Evolutionary conservation across 805 yeast species (phyloP), one percentile per base, ranked within the genome.

Genomic region (Pachysolen tannophilus): DNA sequence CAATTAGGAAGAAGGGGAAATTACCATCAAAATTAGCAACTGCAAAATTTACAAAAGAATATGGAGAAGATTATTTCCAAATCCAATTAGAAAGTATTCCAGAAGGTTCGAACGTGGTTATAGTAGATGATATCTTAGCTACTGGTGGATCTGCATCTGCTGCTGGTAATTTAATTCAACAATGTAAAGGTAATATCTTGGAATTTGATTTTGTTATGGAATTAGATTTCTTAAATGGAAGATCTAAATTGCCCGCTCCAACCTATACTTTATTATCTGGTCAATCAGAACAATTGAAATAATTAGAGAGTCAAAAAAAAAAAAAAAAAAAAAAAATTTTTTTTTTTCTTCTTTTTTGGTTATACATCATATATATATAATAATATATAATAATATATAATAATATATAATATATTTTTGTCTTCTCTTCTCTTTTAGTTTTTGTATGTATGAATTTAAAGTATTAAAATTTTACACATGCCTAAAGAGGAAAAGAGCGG

Each of bases 81-180:
- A 76, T 90, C 61, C 97, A 92, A 65, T 66, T 69, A 44, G 88
- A 72, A 37, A 76, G 90, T 21, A 75, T 90, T 46, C 80, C 85
- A 44, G 68, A 69, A 42, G 92, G 88, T 25, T 72, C 94, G 31
- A 82, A 71, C 39, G 92, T 90, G 20, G 64, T 90, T 24, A 71
- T 90, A 44, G 92, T 90, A 27, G 98, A 90, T 60, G 98, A 90
- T 54, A 86, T 90, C 49, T 81, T 90, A 56, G 98, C 98, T 32
- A 90, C 97, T 25, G 97, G 97, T 43, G 98, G 98, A 24, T 81
- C 94, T 48, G 98, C 98, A 18, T 62, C 64, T 37, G 96, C 92
- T 40, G 97, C 97, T 26, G 96, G 94, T 39, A 81, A 84, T 52
- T 70, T 92, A 44, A 82, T 85, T 33, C 52, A 55, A 46, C 62